Conservation (phyloP, 768 basidiomycete genomes). For the Boletus rubescentipes region DNA sequence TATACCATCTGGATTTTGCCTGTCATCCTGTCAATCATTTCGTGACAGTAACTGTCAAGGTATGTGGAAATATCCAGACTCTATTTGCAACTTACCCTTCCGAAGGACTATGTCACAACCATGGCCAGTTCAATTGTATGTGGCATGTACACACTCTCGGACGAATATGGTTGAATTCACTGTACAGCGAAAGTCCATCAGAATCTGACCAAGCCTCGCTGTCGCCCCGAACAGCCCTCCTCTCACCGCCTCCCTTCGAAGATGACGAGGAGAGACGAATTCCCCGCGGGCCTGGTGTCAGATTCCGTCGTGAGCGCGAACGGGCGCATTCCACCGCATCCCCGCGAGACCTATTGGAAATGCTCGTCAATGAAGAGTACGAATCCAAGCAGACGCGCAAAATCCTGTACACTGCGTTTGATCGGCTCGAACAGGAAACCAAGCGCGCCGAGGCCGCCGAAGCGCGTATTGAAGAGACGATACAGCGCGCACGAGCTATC, state of each 20-base stretch:
- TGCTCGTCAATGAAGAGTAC: constrained; percentile 42
- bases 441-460: constrained; percentile 38
- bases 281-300: constrained; percentile 31
- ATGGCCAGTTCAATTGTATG: constrained; percentile 26
- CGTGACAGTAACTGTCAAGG: not conserved
- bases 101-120: constrained; percentile 25
- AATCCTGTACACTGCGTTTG: constrained; percentile 35
- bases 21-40: not conserved
- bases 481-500: constrained; percentile 30
- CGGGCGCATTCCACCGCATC: constrained; percentile 32
- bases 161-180: not conserved
- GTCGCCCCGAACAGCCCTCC: constrained; percentile 29
- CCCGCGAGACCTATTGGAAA: constrained; percentile 28
- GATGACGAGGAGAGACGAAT: constrained; percentile 8
- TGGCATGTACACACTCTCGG: not conserved
- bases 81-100: constrained; percentile 8
- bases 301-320: constrained; percentile 36
- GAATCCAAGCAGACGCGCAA: constrained; percentile 41
- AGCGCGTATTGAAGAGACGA: constrained; percentile 29
- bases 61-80: not conserved
- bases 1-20: not conserved
- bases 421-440: constrained; percentile 39
- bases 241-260: constrained; percentile 26
- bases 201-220: constrained; percentile 29
- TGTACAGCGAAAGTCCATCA: constrained; percentile 15